Evolutionary conservation across 305 asterid species (phyloP).

Genomic region (Plantago coronopus): DNA sequence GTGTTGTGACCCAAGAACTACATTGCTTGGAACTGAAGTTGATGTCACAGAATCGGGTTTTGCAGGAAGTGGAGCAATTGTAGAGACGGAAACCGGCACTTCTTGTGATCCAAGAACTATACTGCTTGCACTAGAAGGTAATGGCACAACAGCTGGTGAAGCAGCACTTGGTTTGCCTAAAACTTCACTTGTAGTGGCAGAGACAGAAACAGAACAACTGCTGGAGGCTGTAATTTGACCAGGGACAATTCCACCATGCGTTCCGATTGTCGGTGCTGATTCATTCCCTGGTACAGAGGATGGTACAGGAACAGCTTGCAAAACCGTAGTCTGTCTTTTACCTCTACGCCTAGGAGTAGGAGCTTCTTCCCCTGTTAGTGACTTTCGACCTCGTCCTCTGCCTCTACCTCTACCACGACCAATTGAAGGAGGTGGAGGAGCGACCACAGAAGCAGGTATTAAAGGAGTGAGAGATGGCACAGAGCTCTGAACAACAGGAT

Average conservation of each 20-base stretch:
- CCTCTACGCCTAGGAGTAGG: conserved; percentile 74
- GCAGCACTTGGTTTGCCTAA: conserved; percentile 28
- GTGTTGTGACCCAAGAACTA: background rate
- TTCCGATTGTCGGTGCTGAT: conserved; percentile 27
- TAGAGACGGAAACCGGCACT: conserved; percentile 26
- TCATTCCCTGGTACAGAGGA: conserved; percentile 32
- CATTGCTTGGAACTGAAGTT: conserved; percentile 30
- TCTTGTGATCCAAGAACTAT: conserved; percentile 33
- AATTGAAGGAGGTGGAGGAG: conserved; percentile 45
- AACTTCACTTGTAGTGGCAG: conserved; percentile 29
- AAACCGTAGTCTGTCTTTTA: conserved; percentile 42
- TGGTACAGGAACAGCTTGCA: conserved; percentile 38
- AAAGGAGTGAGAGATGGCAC: conserved; percentile 40
- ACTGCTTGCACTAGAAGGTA: conserved; percentile 30
- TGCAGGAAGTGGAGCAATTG: conserved; percentile 32
- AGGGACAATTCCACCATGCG: conserved; percentile 30
- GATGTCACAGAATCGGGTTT: conserved; percentile 26
- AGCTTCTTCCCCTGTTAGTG: conserved; percentile 56
- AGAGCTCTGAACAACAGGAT: conserved; percentile 31
- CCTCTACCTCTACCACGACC: conserved; percentile 51
- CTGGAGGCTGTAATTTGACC: conserved; percentile 21
- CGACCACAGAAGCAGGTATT: conserved; percentile 41
- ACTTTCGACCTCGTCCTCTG: conserved; percentile 76
- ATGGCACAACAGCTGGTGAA: conserved; percentile 31
- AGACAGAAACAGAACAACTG: conserved; percentile 34